phyloP scores from a whole-genome alignment of 768 basidiomycete genomes.

The Auricularia cornea region DNA sequence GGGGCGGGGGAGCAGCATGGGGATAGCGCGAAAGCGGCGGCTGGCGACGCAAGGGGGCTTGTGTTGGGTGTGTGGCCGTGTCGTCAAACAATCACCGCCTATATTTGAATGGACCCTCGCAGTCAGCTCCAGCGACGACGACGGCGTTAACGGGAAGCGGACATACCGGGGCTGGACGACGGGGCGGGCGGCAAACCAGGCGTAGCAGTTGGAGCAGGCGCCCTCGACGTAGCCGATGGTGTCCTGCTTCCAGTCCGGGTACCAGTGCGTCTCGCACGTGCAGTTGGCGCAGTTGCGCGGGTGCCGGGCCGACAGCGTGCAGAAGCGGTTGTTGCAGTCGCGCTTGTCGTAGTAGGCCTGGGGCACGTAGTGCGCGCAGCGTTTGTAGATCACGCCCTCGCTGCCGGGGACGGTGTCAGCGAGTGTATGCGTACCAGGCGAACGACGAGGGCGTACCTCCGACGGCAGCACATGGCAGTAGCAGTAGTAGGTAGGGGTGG shows the following conservation, averaged over 20 bases:
- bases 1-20: neutral
- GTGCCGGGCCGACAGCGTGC: conserved; percentile 34
- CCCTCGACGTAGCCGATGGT: conserved; percentile 40
- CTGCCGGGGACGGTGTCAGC: conserved; percentile 33
- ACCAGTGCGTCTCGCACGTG: conserved; percentile 33
- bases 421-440: conserved; percentile 4
- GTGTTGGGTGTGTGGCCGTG: no score
- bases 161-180: neutral
- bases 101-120: no score
- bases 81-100: no score
- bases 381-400: conserved; percentile 40
- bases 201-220: neutral
- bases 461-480: conserved; percentile 15
- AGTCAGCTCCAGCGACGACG: no score
- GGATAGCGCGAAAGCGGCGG: neutral
- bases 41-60: no score
- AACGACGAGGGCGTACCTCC: neutral
- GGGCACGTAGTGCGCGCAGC: neutral
- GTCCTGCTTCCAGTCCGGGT: conserved; percentile 44
- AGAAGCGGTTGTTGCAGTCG: conserved; percentile 45
- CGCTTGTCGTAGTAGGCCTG: conserved; percentile 25
- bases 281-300: conserved; percentile 34
- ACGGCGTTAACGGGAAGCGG: neutral
- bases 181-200: neutral
- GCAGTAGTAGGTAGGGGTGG: conserved; percentile 12